Evolutionary conservation across 2,329 filamentous ascomycete species (phyloP).

Genomic region (Orbilia quercus): DNA sequence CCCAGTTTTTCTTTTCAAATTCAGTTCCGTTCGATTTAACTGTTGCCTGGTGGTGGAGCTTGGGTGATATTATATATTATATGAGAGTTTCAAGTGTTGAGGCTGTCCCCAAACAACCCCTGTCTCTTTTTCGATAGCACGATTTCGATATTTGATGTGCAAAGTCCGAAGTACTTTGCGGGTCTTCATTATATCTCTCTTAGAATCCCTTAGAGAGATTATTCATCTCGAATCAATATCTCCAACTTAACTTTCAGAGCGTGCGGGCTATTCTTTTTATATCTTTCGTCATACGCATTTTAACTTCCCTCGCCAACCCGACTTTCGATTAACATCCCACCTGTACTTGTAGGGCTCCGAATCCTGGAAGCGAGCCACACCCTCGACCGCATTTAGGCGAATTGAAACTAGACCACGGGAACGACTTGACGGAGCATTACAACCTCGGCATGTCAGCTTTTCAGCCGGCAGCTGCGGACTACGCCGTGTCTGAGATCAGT

Average conservation of each 20-base stretch:
- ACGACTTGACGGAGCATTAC: background rate
- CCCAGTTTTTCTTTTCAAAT: background rate
- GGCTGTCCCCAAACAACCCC: slow-evolving; percentile 10
- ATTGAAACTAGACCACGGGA: slow-evolving; percentile 1
- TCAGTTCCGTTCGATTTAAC: background rate
- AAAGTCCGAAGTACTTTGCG: background rate
- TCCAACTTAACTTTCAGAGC: no score
- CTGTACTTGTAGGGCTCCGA: background rate
- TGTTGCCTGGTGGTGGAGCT: slow-evolving; percentile 7
- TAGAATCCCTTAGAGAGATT: background rate
- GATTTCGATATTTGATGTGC: no score
- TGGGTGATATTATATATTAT: background rate
- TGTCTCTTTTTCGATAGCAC: background rate
- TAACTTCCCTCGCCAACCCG: background rate
- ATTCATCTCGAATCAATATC: background rate
- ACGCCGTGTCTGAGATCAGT: slow-evolving; percentile 9
- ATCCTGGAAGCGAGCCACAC: slow-evolving; percentile 22
- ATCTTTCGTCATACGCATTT: no score
- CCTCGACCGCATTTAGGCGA: slow-evolving; percentile 27
- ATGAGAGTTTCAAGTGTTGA: slow-evolving; percentile 28
- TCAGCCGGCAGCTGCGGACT: slow-evolving; percentile 37
- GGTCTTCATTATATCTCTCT: slow-evolving; percentile 5
- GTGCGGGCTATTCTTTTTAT: slow-evolving; percentile 16
- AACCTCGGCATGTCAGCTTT: slow-evolving; percentile 53
- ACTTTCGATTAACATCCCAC: slow-evolving; percentile 14